A percentile compares a stretch with the other conserved stretches of the same genome.
Conservation (phyloP, 345 rosid species). For the Dipteronia sinensis region DNA sequence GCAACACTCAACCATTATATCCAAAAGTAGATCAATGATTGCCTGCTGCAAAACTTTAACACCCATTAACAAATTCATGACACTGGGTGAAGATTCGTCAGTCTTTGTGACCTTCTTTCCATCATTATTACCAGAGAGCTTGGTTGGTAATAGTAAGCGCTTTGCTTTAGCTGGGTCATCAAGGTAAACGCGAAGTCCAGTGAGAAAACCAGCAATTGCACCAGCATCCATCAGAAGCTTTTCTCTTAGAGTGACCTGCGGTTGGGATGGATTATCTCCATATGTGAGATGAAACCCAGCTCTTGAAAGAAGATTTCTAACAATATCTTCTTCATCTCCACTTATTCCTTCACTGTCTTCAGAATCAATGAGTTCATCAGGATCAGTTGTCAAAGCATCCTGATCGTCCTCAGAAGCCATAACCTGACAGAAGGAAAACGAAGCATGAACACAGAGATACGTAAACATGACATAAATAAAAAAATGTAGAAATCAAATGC, state of each 20-base stretch:
- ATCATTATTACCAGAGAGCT: constrained; percentile 70
- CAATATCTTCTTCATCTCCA: constrained; percentile 99
- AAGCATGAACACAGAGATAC: constrained; percentile 14
- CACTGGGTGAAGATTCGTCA: constrained; percentile 94
- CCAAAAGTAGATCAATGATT: constrained; percentile 91
- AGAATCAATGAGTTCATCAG: constrained; percentile 98
- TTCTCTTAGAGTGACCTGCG: constrained; percentile 83
- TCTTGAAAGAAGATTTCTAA: constrained; percentile 89
- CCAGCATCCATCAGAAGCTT: constrained; percentile 99
- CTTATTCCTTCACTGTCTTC: constrained; percentile 96
- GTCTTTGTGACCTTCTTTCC: constrained; percentile 65
- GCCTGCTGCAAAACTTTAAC: constrained; percentile 99
- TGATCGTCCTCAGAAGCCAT: constrained; percentile 97
- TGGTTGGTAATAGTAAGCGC: constrained; percentile 95
- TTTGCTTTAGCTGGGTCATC: constrained; percentile 99
- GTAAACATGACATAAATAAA: constrained; percentile 7
- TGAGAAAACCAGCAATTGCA: constrained; percentile 97
- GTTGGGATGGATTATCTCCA: constrained; percentile 90
- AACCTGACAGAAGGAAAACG: constrained; percentile 56
- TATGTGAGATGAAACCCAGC: constrained; percentile 97
- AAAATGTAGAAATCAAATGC: neutral
- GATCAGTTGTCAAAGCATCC: constrained; percentile 98
- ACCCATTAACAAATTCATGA: constrained; percentile 98
- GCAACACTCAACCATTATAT: constrained; percentile 99
- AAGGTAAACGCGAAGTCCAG: constrained; percentile 92